These are phyloP conservation scores for Plasmopara muralis DNA, from an alignment of 352 stramenopile species.

Conservation along the genomic window DNA sequence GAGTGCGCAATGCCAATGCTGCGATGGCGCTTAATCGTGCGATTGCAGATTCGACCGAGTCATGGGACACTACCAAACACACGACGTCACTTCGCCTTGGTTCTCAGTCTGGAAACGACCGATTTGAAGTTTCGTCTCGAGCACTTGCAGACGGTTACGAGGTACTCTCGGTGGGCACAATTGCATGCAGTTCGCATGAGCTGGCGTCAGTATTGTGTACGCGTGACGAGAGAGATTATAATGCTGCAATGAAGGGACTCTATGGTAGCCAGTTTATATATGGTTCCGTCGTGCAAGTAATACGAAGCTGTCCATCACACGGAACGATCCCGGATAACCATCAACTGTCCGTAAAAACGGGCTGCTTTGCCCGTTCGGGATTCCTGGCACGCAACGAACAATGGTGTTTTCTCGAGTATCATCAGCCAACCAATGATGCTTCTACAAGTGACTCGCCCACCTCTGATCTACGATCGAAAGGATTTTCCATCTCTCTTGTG, in stretches of 20 bases:
- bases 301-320: no score
- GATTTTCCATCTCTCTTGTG: constrained; percentile 26
- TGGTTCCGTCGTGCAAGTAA: constrained; percentile 34
- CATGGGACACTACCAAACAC: no score
- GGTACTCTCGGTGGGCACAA: no score
- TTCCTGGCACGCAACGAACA: constrained; percentile 35
- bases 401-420: constrained; percentile 47
- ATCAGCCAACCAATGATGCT: constrained; percentile 16
- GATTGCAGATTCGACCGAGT: no score
- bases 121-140: no score
- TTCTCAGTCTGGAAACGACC: no score
- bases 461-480: constrained; percentile 7
- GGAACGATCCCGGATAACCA: not conserved
- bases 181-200: no score
- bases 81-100: no score
- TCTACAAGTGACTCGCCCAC: not conserved
- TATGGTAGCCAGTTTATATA: constrained; percentile 43
- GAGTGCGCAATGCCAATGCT: no score
- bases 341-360: constrained; percentile 36
- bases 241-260: constrained; percentile 31
- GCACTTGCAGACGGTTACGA: no score
- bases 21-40: no score
- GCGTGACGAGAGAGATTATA: constrained; percentile 25
- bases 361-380: constrained; percentile 31
- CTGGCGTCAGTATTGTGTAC: no score